Evolutionary conservation across 805 yeast genomes (phyloP), one percentile per base, ranked within the genome.

Genomic region (Metschnikowia hibisci): DNA sequence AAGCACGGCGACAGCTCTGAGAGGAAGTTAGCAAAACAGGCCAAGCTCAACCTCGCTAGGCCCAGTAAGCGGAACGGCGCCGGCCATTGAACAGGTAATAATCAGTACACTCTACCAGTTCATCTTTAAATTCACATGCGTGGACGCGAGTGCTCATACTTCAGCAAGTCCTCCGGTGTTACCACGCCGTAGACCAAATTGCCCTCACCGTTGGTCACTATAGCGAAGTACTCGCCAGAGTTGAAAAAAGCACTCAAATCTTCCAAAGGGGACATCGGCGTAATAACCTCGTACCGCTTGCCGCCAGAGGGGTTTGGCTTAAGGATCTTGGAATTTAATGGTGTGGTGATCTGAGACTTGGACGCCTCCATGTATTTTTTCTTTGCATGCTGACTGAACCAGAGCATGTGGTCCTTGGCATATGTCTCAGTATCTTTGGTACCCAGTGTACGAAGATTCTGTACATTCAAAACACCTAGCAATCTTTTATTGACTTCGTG

Each of bases 1-100:
- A 72, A 76, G 37, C 95, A 87, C 54, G 96, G 96, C n/a, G 90
- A 84, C 53, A 74, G 73, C 30, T 78, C 80, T 0, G 96, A 90
- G 58, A 71, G 96, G 52, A 50, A 75, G 41, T 69, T 89, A 42
- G 90, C 91, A 9, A 69, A 67, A 29, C 80, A 77, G 52, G 89
- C 88, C 2, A 69, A 71, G 53, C 65, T 64, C 51, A 67, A 76
- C 51, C 28, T 48, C 22, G 42, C 41, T 26, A 41, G 43, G 15
- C 8, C 30, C 12, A 27, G 15, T 16, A 35, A 35, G 32, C 31
- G 39, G 11, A 35, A 27, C 23, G 14, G 23, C 16, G 23, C 23
- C 23, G 8, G 23, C 23, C 23, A 20, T 20, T 20, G 7, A 20
- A 6, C 7, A 8, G 23, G 7, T 11, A 27, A 15, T 26, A 12